These are phyloP conservation scores for Psilocybe azurescens DNA, from an alignment of 768 basidiomycete genomes.

Conservation along the genomic window DNA sequence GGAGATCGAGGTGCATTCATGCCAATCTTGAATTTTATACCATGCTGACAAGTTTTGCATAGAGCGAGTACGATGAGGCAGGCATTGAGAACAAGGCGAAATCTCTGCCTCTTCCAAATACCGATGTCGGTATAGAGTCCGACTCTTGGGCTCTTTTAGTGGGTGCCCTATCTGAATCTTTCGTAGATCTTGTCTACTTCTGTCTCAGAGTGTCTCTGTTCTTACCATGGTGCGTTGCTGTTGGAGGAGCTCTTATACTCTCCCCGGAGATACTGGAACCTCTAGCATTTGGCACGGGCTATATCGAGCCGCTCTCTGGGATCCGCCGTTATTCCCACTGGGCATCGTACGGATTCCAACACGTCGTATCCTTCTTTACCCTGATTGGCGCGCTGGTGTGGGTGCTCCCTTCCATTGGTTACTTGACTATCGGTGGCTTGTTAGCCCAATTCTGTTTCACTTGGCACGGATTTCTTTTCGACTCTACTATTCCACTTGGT, in stretches of 20 bases:
- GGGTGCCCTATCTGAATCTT: conserved; percentile 9
- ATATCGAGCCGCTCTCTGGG: conserved; percentile 29
- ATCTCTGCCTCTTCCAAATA: too few species aligned
- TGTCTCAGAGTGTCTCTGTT: conserved; percentile 37
- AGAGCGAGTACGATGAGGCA: background rate
- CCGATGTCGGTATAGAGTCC: background rate
- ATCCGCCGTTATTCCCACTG: conserved; percentile 48
- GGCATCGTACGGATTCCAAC: conserved; percentile 42
- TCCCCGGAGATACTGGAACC: conserved; percentile 41
- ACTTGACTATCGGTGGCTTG: conserved; percentile 29
- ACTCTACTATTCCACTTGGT: conserved; percentile 41
- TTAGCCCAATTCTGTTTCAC: conserved; percentile 33
- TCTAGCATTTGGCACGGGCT: conserved; percentile 42
- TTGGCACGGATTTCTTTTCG: conserved; percentile 43
- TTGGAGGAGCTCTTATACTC: conserved; percentile 47
- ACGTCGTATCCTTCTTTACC: conserved; percentile 41
- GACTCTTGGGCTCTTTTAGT: background rate
- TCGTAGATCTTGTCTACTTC: conserved; percentile 21
- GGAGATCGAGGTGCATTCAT: background rate
- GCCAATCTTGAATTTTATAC: background rate
- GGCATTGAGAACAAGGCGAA: background rate
- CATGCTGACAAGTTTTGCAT: background rate
- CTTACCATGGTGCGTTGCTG: conserved; percentile 49
- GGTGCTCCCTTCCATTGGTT: conserved; percentile 29
- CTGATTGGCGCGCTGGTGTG: conserved; percentile 34